These are phyloP conservation scores for Penstemon newberryi DNA, from an alignment of 257 asterid species.

Conservation along the genomic window DNA sequence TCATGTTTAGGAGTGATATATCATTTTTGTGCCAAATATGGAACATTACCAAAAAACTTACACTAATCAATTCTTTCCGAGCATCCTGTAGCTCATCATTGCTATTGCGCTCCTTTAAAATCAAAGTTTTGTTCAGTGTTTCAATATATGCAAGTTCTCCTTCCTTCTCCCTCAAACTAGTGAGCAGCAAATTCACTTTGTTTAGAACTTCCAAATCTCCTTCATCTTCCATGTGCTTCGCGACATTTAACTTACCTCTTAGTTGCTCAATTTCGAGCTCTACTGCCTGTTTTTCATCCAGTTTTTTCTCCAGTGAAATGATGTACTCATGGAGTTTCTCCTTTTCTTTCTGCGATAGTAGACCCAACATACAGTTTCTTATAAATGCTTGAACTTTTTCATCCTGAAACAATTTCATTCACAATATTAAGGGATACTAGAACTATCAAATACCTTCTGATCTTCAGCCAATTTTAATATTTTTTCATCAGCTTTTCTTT, in stretches of 20 bases:
- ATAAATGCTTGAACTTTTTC: conserved; percentile 20
- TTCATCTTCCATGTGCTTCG: conserved; percentile 62
- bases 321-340: conserved; percentile 70
- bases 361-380: conserved; percentile 26
- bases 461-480: conserved; percentile 78
- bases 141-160: conserved; percentile 64
- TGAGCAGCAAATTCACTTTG: conserved; percentile 53
- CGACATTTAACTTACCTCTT: conserved; percentile 65
- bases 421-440: conserved; percentile 23
- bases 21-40: neutral
- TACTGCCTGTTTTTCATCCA: conserved; percentile 72
- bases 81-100: conserved; percentile 93
- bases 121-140: conserved; percentile 57
- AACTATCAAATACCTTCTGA: conserved; percentile 61
- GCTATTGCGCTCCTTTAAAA: conserved; percentile 74
- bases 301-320: conserved; percentile 65
- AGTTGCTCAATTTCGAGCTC: conserved; percentile 74
- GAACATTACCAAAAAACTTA: conserved; percentile 39
- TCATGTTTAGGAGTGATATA: neutral
- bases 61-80: conserved; percentile 83
- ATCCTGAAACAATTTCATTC: conserved; percentile 23
- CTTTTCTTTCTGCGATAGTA: conserved; percentile 69
- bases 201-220: conserved; percentile 63
- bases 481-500: conserved; percentile 59
- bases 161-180: conserved; percentile 74